Base-by-base conservation (phyloP, 2,329 filamentous ascomycete species). In the Coniochaeta hoffmannii region DNA sequence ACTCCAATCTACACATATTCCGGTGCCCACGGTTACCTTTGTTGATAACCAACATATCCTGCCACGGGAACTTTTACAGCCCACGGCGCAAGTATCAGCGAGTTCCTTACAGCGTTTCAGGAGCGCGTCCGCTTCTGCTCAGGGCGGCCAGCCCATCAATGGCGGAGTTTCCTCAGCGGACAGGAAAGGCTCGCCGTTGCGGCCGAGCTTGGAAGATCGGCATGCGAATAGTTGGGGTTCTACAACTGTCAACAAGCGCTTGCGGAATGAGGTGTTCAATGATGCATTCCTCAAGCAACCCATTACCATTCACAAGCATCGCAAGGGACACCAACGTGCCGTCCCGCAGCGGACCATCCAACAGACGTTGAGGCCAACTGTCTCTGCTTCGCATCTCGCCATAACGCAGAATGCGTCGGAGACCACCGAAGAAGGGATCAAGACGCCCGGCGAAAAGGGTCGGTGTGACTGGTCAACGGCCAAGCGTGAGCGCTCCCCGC, bases 31-130 rank as follows among this genome's bases (percentile, higher is more conserved):
- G 38, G 93, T 97, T 50, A 90, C 94, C 0, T 90, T 97, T 58
- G 89, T 93, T 65, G 92, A 97, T 68, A 97, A 97, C 67, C 84
- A 88, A 60, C 93, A 97, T 66, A 96, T 97, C 57, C 85, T 97
- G 41, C 93, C 93, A 1, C 85, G 90, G 49, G 89, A 89, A 64
- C 78, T 97, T 28, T 87, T 97, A 52, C 83, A 85, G 54, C 78
- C 86, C 17, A 77, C 84, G n/a, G n/a, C n/a, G 7, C 57, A 24
- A 59, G 61, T 44, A 44, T 55, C 32, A n/a, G 55, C 62, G 4
- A 55, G 55, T 50, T 56, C 58, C n/a, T 64, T 55, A 30, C 73
- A 55, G 62, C 76, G 60, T 57, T 66, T 64, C 5, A 67, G 70
- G 49, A 73, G 69, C 55, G 63, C 66, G n/a, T 72, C 72, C 22